Conservation (phyloP, 768 basidiomycete genomes). For the Phylloporus sp. region DNA sequence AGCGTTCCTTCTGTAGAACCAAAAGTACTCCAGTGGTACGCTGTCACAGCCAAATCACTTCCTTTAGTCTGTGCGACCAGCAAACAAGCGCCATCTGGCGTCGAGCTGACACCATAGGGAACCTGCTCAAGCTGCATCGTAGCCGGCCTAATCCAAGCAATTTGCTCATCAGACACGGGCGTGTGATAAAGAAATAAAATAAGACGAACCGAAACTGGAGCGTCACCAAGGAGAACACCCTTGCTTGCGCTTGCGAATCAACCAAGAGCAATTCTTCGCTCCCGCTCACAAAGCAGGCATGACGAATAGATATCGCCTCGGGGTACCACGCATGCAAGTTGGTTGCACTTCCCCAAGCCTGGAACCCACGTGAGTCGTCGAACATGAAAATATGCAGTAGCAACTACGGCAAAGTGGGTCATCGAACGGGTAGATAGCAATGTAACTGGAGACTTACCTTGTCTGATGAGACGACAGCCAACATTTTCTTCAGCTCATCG, state of each 20-base stretch:
- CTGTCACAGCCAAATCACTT: constrained; percentile 25
- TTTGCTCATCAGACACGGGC: neutral
- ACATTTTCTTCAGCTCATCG: constrained; percentile 48
- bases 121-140: constrained; percentile 35
- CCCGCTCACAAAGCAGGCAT: constrained; percentile 44
- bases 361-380: constrained; percentile 43
- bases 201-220: constrained; percentile 47
- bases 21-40: constrained; percentile 56
- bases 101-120: constrained; percentile 35
- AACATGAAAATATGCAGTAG: constrained; percentile 44
- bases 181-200: neutral
- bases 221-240: constrained; percentile 53
- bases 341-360: constrained; percentile 38
- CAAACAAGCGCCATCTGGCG: constrained; percentile 55
- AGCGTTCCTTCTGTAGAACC: constrained; percentile 46
- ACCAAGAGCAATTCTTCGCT: constrained; percentile 51
- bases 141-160: constrained; percentile 37
- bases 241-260: constrained; percentile 39
- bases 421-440: accelerated
- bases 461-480: constrained; percentile 41
- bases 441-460: constrained; percentile 31
- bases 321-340: constrained; percentile 45
- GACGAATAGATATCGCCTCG: constrained; percentile 24
- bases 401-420: constrained; percentile 17
- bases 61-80: constrained; percentile 30